Percentiles rank a stretch among this genome's conserved stretches.
These are phyloP conservation scores for Astrephomene gubernaculifera DNA, from an alignment of 139 green algal genomes.

Conservation along the genomic window DNA sequence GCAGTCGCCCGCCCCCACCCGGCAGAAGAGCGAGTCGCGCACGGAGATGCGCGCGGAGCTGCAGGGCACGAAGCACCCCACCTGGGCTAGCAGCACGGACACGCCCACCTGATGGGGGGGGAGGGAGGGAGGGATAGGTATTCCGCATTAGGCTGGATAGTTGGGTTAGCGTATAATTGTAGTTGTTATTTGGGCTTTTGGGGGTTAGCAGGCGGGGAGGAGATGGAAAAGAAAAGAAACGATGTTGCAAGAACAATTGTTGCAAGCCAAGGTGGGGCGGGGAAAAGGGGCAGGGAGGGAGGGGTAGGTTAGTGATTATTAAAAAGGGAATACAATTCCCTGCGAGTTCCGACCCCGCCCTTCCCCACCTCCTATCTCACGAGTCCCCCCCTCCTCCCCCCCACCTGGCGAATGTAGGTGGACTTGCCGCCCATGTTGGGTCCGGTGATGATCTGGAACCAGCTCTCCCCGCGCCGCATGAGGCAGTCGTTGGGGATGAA, in stretches of 20 bases:
- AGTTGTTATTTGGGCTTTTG: too few species aligned
- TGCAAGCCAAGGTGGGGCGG: too few species aligned
- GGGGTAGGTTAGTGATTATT: too few species aligned
- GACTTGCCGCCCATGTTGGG: constrained; percentile 99
- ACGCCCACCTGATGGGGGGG: constrained; percentile 79
- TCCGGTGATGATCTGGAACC: constrained; percentile 98
- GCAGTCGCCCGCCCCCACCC: constrained; percentile 97
- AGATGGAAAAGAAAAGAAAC: too few species aligned
- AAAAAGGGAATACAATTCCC: too few species aligned
- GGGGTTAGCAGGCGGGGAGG: too few species aligned
- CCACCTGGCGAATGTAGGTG: constrained; percentile 95
- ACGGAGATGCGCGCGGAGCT: constrained; percentile 84
- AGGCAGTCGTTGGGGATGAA: constrained; percentile 91
- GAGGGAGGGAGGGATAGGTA: neutral
- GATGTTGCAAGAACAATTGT: too few species aligned
- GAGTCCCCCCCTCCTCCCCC: neutral
- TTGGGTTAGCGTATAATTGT: too few species aligned
- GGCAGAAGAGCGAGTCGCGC: constrained; percentile 95
- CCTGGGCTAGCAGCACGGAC: constrained; percentile 91
- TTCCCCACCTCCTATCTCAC: too few species aligned
- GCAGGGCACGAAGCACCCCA: constrained; percentile 95
- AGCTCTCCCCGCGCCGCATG: constrained; percentile 76
- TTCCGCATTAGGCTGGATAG: too few species aligned
- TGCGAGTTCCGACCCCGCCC: too few species aligned
- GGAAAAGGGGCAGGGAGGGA: too few species aligned